Base-by-base conservation (phyloP, 768 basidiomycete species). In the Suillus paluster region DNA sequence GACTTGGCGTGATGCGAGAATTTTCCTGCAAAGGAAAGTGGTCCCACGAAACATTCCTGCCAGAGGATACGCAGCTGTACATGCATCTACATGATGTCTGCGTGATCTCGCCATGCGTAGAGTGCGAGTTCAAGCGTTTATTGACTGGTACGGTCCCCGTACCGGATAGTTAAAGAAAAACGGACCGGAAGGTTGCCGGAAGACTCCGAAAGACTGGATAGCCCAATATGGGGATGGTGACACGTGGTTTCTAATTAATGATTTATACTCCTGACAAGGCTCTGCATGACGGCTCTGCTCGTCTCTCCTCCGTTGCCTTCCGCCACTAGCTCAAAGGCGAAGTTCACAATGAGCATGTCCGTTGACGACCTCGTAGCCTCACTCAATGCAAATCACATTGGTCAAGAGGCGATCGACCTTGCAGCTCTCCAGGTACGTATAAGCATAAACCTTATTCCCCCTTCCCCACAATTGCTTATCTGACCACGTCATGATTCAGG, bases 301-400 rank as follows among this genome's bases (percentile, higher is more conserved):
- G n/a, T 61, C 39, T 41, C 52, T 67, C 25, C 54, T 61, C 38
- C 41, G 38, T 61, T 41, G 27, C 30, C 53, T 57, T 54, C 44
- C 65, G 42, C 59, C 33, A 66, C 45, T 25, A 36, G 23, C 38
- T 12, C 54, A 55, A 55, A 55, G 17, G 38, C 62, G 21, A n/a
- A n/a, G 42, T n/a, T 57, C 57, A 67, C 61, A 62, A 84, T 84
- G 83, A 81, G 74, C 65, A 53, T 80, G 61, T 78, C 83, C 50
- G 75, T 83, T 41, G 82, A 83, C 70, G 82, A 83, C 75, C 83
- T 83, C 68, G 78, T 84, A 58, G 75, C 81, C 23, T 83, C 82
- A 12, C 64, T 83, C 67, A 76, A 72, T 46, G 67, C 78, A 2
- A 80, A 76, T 69, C 82, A 83, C 77, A 81, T 83, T 69, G 81